Evolutionary conservation across 1,284 basidiomycete species (phyloP).

Genomic region (Lignosus rhinocerotis): DNA sequence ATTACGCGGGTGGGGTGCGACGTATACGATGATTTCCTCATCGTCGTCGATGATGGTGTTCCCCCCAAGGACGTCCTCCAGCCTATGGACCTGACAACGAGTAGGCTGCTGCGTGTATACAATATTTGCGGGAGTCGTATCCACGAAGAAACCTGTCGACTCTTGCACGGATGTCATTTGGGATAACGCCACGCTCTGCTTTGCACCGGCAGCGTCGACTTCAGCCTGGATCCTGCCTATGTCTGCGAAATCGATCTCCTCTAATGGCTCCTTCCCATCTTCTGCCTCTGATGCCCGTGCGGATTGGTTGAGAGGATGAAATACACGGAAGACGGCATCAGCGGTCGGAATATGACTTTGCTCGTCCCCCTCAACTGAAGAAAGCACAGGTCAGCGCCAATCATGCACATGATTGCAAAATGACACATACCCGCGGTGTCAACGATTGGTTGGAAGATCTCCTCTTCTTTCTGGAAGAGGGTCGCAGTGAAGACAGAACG

Average conservation of each 20-base stretch:
- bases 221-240: constrained; percentile 45
- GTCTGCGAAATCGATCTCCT: constrained; percentile 69
- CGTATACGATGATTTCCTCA: constrained; percentile 44
- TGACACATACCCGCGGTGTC: constrained; percentile 50
- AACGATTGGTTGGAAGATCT: constrained; percentile 57
- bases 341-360: constrained; percentile 65
- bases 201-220: constrained; percentile 33
- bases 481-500: constrained; percentile 51
- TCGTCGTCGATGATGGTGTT: constrained; percentile 23
- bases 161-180: constrained; percentile 32
- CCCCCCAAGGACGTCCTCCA: constrained; percentile 23
- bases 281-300: constrained; percentile 31
- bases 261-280: constrained; percentile 41
- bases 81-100: constrained; percentile 14
- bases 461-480: constrained; percentile 67
- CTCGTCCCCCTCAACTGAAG: constrained; percentile 34
- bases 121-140: constrained; percentile 29
- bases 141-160: constrained; percentile 36
- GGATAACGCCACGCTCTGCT: constrained; percentile 12
- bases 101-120: background rate
- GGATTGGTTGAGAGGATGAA: constrained; percentile 39
- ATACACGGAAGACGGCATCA: constrained; percentile 57
- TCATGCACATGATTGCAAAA: background rate
- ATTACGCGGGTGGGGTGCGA: constrained; percentile 39
- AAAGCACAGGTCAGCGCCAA: background rate